Evolutionary conservation across 73 alveolate species (phyloP), one percentile per base, ranked within the genome.

Genomic region (Uronychia setigera): DNA sequence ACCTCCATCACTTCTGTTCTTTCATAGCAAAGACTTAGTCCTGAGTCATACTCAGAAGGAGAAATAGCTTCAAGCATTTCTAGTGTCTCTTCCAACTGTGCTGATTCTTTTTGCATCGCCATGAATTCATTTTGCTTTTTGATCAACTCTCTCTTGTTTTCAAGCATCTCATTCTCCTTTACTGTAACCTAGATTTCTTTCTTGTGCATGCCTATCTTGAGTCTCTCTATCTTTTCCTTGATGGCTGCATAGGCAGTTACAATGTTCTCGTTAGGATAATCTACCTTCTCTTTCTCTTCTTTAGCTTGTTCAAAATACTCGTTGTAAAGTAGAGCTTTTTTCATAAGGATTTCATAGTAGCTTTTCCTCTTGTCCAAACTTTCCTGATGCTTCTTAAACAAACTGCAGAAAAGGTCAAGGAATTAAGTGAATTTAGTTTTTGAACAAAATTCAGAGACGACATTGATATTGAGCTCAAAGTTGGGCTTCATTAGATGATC

Each of bases 281-380:
- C 67, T 46, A 78, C 78, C 33, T 57, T 58, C 57, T 60, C 25
- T 46, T 86, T 86, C 26, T 79, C 59, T 9, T 74, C 33, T 35
- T 79, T 86, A 11, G 79, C 79, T n/a, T 86, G 87, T 74, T 86
- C 74, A 67, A 78, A 86, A 60, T 76, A 86, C 28, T 79, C 87
- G n/a, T 59, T 25, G 67, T 76, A 86, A 33, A 76, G 79, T 13
- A 74, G 32, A 30, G 87, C 83, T 31, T 86, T 86, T 57, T 83
- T 86, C 57, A 86, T 46, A 31, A 86, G 79, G 11, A 86, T 79
- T 74, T 86, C 92, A 59, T 74, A 86, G 32, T 78, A 86, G 83
- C 79, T 86, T 13, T 80, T 26, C 57, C 83, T 78, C 11, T 76
- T 79, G 27, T 35, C 79, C 58, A 86, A 32, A 35, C 35, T 59